phyloP scores from a whole-genome alignment of 23 red algal species.

The Gracilariopsis chorda region DNA sequence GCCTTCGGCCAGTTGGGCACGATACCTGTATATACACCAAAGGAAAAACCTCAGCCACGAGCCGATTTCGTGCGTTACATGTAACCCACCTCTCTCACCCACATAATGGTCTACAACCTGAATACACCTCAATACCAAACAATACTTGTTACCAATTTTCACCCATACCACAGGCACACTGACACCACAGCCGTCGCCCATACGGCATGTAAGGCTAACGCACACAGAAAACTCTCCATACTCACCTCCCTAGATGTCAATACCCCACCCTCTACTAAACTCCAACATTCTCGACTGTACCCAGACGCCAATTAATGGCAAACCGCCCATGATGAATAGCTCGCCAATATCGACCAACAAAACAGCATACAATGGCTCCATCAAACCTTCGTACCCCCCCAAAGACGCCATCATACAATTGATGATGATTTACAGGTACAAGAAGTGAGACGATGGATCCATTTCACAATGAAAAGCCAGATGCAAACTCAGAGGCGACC shows the following conservation, averaged over 20 bases:
- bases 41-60: neutral
- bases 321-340: neutral
- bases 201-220: neutral
- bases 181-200: neutral
- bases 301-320: neutral
- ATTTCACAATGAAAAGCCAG: slow-evolving; percentile 3
- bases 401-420: neutral
- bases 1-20: neutral
- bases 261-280: neutral
- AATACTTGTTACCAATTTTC: neutral
- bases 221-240: neutral
- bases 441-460: neutral
- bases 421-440: neutral
- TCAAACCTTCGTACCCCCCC: neutral
- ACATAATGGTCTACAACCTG: neutral
- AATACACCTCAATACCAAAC: neutral
- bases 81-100: neutral
- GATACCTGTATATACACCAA: neutral
- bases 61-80: neutral
- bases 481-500: slow-evolving; percentile 15
- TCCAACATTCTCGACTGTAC: neutral
- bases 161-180: neutral
- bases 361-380: neutral
- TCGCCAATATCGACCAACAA: neutral
- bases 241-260: neutral